phyloP scores from a whole-genome alignment of 805 yeast species.

The Lipomyces sp. region DNA sequence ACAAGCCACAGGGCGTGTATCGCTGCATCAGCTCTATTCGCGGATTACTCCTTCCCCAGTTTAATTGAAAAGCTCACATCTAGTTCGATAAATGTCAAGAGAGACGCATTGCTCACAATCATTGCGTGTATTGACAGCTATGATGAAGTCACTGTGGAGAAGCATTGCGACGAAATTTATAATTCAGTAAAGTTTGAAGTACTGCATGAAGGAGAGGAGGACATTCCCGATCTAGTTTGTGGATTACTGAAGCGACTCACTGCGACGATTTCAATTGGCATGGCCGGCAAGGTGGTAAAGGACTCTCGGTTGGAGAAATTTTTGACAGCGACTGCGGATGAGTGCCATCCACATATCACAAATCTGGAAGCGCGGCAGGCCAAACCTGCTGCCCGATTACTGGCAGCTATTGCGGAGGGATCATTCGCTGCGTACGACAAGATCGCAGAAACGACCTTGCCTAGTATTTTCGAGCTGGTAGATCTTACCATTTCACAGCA shows the following conservation, averaged over 20 bases:
- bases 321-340: constrained; percentile 44
- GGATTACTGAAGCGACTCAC: constrained; percentile 54
- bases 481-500: constrained; percentile 55
- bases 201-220: constrained; percentile 73
- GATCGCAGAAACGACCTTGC: constrained; percentile 52
- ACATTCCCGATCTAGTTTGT: constrained; percentile 50
- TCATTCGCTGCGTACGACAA: constrained; percentile 54
- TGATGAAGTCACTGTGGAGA: constrained; percentile 54
- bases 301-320: constrained; percentile 47
- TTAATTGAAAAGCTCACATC: constrained; percentile 80
- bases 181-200: constrained; percentile 86
- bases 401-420: constrained; percentile 60
- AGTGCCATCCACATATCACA: constrained; percentile 58
- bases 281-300: constrained; percentile 43
- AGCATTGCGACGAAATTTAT: constrained; percentile 79
- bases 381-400: constrained; percentile 65
- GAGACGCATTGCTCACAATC: constrained; percentile 73
- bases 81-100: constrained; percentile 68
- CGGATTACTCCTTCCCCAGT: constrained; percentile 75
- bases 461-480: constrained; percentile 48
- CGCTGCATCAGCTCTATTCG: constrained; percentile 63
- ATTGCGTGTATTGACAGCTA: constrained; percentile 60
- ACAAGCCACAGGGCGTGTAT: constrained; percentile 56
- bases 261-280: constrained; percentile 38
- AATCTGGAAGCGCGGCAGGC: constrained; percentile 57